phyloP scores from a whole-genome alignment of 225 moss, liverwort and hornwort genomes.

The Pleurozium schreberi region DNA sequence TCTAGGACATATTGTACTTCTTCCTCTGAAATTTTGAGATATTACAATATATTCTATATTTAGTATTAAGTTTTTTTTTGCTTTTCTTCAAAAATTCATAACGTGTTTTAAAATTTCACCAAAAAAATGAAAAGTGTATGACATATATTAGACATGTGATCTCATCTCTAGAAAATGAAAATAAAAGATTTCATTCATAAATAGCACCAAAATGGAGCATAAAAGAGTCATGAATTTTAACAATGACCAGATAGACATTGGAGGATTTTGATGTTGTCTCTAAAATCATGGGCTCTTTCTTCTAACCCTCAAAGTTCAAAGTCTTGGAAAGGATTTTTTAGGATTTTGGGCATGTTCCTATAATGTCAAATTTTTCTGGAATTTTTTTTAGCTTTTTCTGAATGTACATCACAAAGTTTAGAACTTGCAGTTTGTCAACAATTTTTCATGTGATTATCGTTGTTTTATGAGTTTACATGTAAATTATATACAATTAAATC shows the following conservation, averaged over 20 bases:
- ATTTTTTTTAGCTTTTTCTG: background rate
- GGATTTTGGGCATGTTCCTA: too few relatives aligned
- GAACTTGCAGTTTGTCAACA: too few relatives aligned
- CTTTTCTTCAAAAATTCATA: background rate
- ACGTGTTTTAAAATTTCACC: too few relatives aligned
- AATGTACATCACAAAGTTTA: too few relatives aligned
- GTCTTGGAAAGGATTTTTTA: background rate
- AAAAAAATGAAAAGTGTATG: background rate
- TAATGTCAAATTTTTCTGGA: background rate
- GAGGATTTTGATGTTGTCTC: background rate
- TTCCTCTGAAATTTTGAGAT: background rate
- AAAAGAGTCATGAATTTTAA: background rate
- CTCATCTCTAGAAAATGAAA: too few relatives aligned
- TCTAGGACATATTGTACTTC: background rate
- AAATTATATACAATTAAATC: too few relatives aligned
- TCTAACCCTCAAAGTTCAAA: background rate
- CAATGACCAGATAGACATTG: rapidly evolving
- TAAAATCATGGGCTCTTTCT: rapidly evolving
- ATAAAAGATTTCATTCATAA: background rate
- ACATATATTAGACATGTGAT: background rate
- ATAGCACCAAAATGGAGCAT: background rate
- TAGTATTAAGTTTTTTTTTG: background rate
- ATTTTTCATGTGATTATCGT: too few relatives aligned
- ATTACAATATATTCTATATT: background rate
- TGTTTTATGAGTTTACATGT: too few relatives aligned